Conservation (phyloP, 2,329 filamentous ascomycete genomes). For the Fusarium ambrosium region DNA sequence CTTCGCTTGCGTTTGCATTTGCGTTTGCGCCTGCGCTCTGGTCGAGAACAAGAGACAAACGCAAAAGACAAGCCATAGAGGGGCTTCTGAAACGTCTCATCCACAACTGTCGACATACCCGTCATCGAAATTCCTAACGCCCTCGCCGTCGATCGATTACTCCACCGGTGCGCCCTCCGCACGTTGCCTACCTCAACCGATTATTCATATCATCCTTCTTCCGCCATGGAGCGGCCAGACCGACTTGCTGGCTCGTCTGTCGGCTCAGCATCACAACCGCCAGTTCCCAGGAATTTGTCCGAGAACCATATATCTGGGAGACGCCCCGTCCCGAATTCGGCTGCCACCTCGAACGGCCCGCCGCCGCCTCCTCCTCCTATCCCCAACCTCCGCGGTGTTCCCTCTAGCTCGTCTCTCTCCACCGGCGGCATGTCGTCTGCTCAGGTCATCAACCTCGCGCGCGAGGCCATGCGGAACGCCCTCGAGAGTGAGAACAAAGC, state of each 20-base stretch:
- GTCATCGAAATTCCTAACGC: constrained; percentile 37
- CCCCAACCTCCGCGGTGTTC: constrained; percentile 61
- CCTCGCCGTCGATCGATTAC: constrained; percentile 38
- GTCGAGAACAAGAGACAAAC: constrained; percentile 39
- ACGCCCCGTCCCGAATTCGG: constrained; percentile 55
- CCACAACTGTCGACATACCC: constrained; percentile 38
- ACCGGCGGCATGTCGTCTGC: constrained; percentile 67
- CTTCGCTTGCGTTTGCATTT: constrained; percentile 15
- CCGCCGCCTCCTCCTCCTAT: constrained; percentile 62
- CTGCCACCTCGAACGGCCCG: constrained; percentile 56
- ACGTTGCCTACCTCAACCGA: constrained; percentile 38
- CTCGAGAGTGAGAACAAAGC: constrained; percentile 75
- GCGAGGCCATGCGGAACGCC: constrained; percentile 76
- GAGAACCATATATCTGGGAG: constrained; percentile 58
- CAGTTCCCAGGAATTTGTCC: constrained; percentile 53
- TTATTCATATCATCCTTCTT: constrained; percentile 33
- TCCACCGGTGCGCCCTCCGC: constrained; percentile 36
- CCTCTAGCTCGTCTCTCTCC: constrained; percentile 63
- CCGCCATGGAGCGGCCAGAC: constrained; percentile 54
- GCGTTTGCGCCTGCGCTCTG: constrained; percentile 35
- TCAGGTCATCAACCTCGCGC: constrained; percentile 75
- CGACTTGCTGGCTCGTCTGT: constrained; percentile 46
- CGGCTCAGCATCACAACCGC: constrained; percentile 43
- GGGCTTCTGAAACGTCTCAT: constrained; percentile 50
- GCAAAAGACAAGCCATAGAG: constrained; percentile 42